Base-by-base conservation (phyloP, 768 basidiomycete genomes). In the Tricholomella constricta region DNA sequence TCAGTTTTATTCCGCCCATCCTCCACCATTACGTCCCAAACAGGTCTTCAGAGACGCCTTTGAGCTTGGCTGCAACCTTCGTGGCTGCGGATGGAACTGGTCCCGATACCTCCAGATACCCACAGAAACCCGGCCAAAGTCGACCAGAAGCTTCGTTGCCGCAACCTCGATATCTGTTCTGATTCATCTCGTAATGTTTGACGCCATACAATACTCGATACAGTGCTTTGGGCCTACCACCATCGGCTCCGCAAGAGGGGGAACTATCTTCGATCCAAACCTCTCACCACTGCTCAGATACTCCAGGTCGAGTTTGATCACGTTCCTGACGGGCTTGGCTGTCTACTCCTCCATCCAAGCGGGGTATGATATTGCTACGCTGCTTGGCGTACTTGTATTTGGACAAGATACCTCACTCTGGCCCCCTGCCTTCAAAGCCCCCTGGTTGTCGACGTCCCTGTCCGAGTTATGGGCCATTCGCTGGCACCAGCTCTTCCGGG, bases 401-500 rank as follows among this genome's bases (percentile, higher is more conserved):
- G 60, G 63, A 22, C 83, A 86, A 62, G 56, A 71, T 41, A 77
- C 78, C 0, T 70, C 68, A 0, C 73, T 81, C 45, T 88, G 85
- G 85, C 88, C 87, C 0, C 86, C 84, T 1, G 53, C 83, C 20
- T 86, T 87, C 64, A 70, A 80, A 48, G 45, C 68, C 6, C 88
- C 88, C 3, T 88, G 80, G 78, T 36, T 63, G 9, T 64, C 82
- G 0, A 81, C 80, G 3, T 87, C 85, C 4, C 66, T 89, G n/a
- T 65, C 70, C 32, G 77, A 83, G 20, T 81, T 85, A 51, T 89
- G 88, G 88, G 72, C 77, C 3, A 64, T 55, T 50, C 69, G 78
- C n/a, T 89, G 88, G 88, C 88, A 89, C 58, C 86, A 88, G 59
- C 54, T 82, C 5, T 85, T 87, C 61, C 77, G 86, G 9, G 77